A percentile compares a stretch with the other conserved stretches of the same genome.
Evolutionary conservation across 2,329 filamentous ascomycete species (phyloP).

Genomic region (Aurifilum marmelostoma): DNA sequence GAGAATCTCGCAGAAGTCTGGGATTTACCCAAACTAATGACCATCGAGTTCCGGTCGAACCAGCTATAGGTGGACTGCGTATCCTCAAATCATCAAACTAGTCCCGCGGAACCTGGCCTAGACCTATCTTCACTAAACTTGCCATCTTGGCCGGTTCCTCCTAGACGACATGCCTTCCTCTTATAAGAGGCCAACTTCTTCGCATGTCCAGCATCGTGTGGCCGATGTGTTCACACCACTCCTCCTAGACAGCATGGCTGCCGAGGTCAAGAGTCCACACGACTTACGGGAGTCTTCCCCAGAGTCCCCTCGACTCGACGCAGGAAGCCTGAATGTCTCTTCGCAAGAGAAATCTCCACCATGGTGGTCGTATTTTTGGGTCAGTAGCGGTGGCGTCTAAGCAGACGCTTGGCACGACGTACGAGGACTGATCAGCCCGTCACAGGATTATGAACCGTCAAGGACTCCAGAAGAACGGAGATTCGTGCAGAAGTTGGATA

Average conservation of each 20-base stretch:
- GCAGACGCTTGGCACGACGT: too few species aligned
- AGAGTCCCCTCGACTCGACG: conserved; percentile 10
- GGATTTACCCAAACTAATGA: neutral
- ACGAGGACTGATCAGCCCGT: neutral
- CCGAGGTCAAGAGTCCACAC: conserved; percentile 21
- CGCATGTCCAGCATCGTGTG: conserved; percentile 1
- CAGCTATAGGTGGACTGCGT: neutral
- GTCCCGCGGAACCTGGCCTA: neutral
- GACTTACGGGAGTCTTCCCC: conserved; percentile 13
- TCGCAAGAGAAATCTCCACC: conserved; percentile 12
- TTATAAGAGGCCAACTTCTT: conserved; percentile 14
- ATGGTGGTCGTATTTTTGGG: conserved; percentile 30
- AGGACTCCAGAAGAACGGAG: conserved; percentile 39
- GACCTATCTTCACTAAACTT: neutral
- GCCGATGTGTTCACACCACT: conserved; percentile 19
- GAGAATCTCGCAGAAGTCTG: neutral
- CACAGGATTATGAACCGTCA: conserved; percentile 27
- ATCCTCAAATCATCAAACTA: conserved; percentile 8
- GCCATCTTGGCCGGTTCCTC: neutral
- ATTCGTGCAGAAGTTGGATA: conserved; percentile 40
- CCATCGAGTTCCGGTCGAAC: neutral
- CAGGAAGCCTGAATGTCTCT: neutral
- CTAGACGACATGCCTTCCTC: conserved; percentile 17
- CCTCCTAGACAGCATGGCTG: conserved; percentile 23
- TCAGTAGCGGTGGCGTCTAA: too few species aligned